Evolutionary conservation across 2,329 filamentous ascomycete species (phyloP), one percentile per base, ranked within the genome.

Genomic region (Beauveria scarabaeidicola): DNA sequence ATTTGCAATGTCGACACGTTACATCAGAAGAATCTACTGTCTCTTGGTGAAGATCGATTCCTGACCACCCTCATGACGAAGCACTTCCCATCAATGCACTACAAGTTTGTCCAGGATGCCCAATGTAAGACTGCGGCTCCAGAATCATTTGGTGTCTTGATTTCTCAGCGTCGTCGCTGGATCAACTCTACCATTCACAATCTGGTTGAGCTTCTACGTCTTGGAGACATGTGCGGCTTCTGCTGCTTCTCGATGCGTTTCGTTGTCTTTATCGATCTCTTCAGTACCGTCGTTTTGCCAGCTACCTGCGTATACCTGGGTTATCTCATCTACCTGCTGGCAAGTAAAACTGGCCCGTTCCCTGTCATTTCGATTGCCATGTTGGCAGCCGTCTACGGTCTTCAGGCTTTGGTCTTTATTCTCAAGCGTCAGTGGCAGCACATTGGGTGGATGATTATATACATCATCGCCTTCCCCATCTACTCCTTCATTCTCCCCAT

Each of bases 121-220:
- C 94, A 91, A 73, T 95, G 92, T 66, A 87, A 90, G 69, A 99
- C 94, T 1, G 93, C 93, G 47, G 94, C 94, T 1, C 94, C 94
- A 2, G 91, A 97, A 69, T 90, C 88, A 25, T 99, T 92, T 90
- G 89, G 87, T 69, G 91, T 99, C 67, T 77, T 99, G 66, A 80
- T 99, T 36, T 99, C 94, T n/a, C 94, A 99, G 73, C 87, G 94
- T 81, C 91, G 94, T 79, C 89, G 94, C 72, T 99, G 94, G 94
- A 99, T 99, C 74, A 99, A 99, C 77, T 97, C 94, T 1, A 99
- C 94, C 10, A 88, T 99, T 63, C 94, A 99, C 80, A 99, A 99
- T 72, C 75, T 99, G 70, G 89, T 88, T 27, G 94, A 99, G 73
- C 78, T 99, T 69, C 87, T 96, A 71, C 88, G 88, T 68, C 81